Conservation (phyloP, 2,329 filamentous ascomycete genomes). For the Stagonosporopsis chrysanthemi region DNA sequence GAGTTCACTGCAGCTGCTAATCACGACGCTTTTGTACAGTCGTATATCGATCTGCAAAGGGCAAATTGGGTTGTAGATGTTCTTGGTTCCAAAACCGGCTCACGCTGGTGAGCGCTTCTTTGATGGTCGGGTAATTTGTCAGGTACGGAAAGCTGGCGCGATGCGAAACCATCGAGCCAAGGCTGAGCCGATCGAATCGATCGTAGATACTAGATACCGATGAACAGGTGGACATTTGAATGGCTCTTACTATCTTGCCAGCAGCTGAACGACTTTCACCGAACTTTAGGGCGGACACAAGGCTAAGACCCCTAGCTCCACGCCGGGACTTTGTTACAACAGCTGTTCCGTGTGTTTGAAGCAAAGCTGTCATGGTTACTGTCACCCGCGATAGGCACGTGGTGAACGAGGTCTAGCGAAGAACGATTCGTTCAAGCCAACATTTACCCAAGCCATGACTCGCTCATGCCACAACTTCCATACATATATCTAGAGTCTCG, state of each 20-base stretch:
- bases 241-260: background rate
- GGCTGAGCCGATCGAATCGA: background rate
- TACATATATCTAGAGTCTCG: background rate
- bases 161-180: background rate
- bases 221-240: background rate
- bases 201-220: background rate
- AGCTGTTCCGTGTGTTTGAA: background rate
- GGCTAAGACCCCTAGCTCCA: background rate
- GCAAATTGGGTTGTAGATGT: background rate
- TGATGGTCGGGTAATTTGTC: background rate
- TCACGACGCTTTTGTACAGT: background rate
- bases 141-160: background rate
- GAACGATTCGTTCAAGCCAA: slow-evolving; percentile 1
- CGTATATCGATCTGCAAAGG: background rate
- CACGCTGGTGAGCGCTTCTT: background rate
- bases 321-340: background rate
- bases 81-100: background rate
- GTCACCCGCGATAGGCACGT: slow-evolving; percentile 4
- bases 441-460: too few relatives aligned
- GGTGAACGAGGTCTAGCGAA: slow-evolving; percentile 1
- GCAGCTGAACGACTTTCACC: background rate
- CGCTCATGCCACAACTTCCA: too few relatives aligned
- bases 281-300: background rate
- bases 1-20: background rate
- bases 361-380: background rate